Evolutionary conservation across 352 stramenopile genomes (phyloP), one percentile per base, ranked within the genome.

Genomic region (Thalassiosira sp.): DNA sequence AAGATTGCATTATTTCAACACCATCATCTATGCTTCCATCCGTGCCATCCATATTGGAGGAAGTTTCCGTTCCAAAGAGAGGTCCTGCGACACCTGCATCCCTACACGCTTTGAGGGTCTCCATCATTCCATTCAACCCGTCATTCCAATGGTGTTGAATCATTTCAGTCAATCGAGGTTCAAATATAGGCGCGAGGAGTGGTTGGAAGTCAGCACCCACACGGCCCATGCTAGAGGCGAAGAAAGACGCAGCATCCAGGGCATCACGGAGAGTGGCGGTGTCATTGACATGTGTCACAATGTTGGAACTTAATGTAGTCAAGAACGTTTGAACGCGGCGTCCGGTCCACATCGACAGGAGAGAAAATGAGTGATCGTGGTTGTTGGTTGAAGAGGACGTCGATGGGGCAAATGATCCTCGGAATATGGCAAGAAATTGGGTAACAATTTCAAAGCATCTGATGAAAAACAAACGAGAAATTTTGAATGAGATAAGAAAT

Each of bases 371-470:
- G 54, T 79, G 52, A 64, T 81, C 70, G 20, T 63, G 16, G 48
- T 69, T 67, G 57, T 82, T 67, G 56, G 63, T 64, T 43, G 72
- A 73, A 22, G 72, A 63, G 3, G 74, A 77, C 5, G 72, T 60
- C n/a, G 69, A 64, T n/a, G 49, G 8, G n/a, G 71, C 71, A 40
- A 81, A 76, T 25, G 88, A 85, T 25, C 80, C 81, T 31, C 87
- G 59, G 68, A 93, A 93, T 25, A 93, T 93, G 8, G 87, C 87
- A 56, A 90, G 86, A 61, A 88, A 93, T 70, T 93, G 87, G 11
- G 85, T 93, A 3, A 87, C 87, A 76, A 93, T 89, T 63, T 93
- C 87, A 78, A 93, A 93, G 68, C 87, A 86, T 68, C 85, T 90
- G 48, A n/a, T n/a, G n/a, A n/a, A n/a, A n/a, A n/a, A n/a, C n/a